phyloP scores from a whole-genome alignment of 2,329 filamentous ascomycete species.

The Pseudogymnoascus sp. region DNA sequence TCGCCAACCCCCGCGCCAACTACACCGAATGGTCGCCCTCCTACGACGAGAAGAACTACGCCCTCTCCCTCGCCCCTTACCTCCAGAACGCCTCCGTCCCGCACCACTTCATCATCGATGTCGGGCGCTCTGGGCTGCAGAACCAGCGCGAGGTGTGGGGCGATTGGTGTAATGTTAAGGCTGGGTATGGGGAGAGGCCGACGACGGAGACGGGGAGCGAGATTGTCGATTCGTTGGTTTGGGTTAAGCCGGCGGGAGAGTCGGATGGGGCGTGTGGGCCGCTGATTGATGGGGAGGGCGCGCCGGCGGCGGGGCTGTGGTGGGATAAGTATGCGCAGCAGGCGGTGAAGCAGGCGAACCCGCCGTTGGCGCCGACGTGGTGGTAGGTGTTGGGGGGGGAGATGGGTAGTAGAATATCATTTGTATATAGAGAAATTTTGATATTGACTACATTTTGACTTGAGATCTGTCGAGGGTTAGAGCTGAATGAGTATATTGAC shows the following conservation, averaged over 20 bases:
- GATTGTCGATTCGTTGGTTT: conserved; percentile 36
- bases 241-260: conserved; percentile 40
- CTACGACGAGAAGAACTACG: conserved; percentile 37
- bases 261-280: conserved; percentile 35
- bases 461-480: not conserved
- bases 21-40: conserved; percentile 35
- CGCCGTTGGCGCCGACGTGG: conserved; percentile 16
- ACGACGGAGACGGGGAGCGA: conserved; percentile 30
- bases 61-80: conserved; percentile 31
- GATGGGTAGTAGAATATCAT: not conserved
- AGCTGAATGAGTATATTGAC: not conserved
- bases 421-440: conserved; percentile 1
- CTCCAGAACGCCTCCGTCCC: conserved; percentile 35
- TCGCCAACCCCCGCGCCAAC: conserved; percentile 32
- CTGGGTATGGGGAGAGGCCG: conserved; percentile 34
- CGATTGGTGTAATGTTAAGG: conserved; percentile 39
- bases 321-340: conserved; percentile 36
- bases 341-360: conserved; percentile 34
- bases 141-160: conserved; percentile 34
- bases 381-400: not conserved
- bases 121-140: conserved; percentile 34
- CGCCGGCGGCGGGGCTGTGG: conserved; percentile 35
- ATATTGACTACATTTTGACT: not conserved
- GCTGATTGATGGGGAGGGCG: conserved; percentile 22
- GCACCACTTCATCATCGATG: conserved; percentile 38